Base-by-base conservation (phyloP, 306 rosid species). In the Inga laurina region DNA sequence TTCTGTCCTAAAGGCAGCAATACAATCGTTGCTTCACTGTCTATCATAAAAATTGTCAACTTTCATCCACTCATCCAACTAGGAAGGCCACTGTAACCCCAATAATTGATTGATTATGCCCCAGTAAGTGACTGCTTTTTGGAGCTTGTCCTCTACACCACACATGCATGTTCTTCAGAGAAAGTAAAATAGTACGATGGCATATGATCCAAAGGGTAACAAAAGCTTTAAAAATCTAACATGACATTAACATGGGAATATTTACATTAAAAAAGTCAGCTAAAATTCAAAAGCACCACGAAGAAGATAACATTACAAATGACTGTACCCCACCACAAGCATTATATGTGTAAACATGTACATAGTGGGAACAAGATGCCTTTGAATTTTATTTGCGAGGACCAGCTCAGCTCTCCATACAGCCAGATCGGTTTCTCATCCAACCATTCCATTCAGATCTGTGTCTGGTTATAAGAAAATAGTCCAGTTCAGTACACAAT, bases 391-490 rank as follows among this genome's bases (percentile, higher is more conserved):
- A 72, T 72, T 82, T 68, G 71, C 65, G 75, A 82, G 51, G 27
- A 86, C 81, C 86, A 74, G 87, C 87, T 86, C 88, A 92, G 73
- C 82, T 51, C 84, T 81, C 85, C 71, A 57, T 82, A 75, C 82
- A 62, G 45, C 77, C 74, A 76, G 81, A 79, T 83, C 72, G 75
- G 70, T 70, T 72, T 51, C 35, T 18, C 9, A 57, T 73, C 45
- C 48, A 18, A 65, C 59, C 74, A 62, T 27, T 67, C 59, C 79
- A n/a, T 57, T 67, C 70, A 87, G 85, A 90, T 82, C 90, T 79
- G 88, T 72, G 79, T 75, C 79, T 81, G 57, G 76, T 75, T 66
- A 65, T 75, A 74, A 81, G 78, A 76, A 78, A 79, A 81, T 15
- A 61, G 73, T 65, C 72, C 16, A 72, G 65, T 65, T 77, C 83